Evolutionary conservation across 805 yeast species (phyloP).

Genomic region (Candida maltosa): DNA sequence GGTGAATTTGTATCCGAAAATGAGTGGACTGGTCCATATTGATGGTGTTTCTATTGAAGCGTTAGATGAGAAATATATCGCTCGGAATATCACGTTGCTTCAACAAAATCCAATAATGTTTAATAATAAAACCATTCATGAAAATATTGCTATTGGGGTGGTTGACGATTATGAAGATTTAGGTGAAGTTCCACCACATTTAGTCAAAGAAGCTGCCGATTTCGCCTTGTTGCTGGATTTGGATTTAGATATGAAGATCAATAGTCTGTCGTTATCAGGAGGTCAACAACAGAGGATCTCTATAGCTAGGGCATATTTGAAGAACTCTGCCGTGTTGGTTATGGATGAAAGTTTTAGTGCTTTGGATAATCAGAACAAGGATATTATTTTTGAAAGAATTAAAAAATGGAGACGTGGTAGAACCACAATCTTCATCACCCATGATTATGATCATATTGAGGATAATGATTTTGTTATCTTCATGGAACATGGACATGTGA

Average conservation of each 20-base stretch:
- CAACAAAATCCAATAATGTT: slow-evolving; percentile 72
- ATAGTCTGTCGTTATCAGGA: slow-evolving; percentile 61
- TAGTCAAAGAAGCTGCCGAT: slow-evolving; percentile 42
- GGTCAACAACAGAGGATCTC: slow-evolving; percentile 88
- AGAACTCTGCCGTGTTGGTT: slow-evolving; percentile 72
- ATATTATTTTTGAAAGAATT: slow-evolving; percentile 46
- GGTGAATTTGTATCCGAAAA: slow-evolving; percentile 51
- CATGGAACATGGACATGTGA: slow-evolving; percentile 57
- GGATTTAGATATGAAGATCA: slow-evolving; percentile 49
- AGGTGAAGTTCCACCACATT: slow-evolving; percentile 15
- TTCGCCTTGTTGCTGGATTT: slow-evolving; percentile 53
- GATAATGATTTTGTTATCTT: slow-evolving; percentile 55
- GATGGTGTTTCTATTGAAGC: slow-evolving; percentile 48
- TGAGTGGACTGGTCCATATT: slow-evolving; percentile 54
- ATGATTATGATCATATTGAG: slow-evolving; percentile 60
- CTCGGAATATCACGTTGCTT: slow-evolving; percentile 64
- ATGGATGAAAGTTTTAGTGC: slow-evolving; percentile 89
- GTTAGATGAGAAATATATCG: slow-evolving; percentile 50
- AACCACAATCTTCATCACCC: slow-evolving; percentile 82
- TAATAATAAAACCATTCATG: slow-evolving; percentile 51
- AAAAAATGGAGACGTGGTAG: slow-evolving; percentile 59
- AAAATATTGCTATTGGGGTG: slow-evolving; percentile 60
- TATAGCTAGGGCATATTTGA: slow-evolving; percentile 74
- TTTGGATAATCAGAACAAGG: slow-evolving; percentile 54
- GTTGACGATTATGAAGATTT: slow-evolving; percentile 15